Conservation (phyloP, 208 protist species). For the Wallacemonas sp. region DNA sequence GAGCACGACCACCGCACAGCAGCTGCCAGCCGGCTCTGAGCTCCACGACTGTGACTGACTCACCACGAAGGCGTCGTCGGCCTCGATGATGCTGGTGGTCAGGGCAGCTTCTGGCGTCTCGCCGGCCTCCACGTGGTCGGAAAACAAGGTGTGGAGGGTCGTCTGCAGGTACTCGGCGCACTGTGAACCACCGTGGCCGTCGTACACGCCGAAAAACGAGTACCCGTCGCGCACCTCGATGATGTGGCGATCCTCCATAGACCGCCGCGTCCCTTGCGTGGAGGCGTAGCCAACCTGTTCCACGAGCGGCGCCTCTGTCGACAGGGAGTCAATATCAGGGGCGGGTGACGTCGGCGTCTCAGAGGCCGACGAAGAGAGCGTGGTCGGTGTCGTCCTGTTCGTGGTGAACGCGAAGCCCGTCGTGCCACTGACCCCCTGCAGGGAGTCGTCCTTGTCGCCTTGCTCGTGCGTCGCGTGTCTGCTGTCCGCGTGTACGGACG, state of each 20-base stretch:
- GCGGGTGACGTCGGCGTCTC: slow-evolving; percentile 5
- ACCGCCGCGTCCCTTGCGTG: slow-evolving; percentile 68
- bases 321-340: neutral
- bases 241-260: slow-evolving; percentile 84
- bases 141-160: slow-evolving; percentile 61
- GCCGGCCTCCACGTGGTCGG: slow-evolving; percentile 40
- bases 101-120: slow-evolving; percentile 47
- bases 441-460: slow-evolving; percentile 10
- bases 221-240: slow-evolving; percentile 44
- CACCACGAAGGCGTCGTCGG: slow-evolving; percentile 58
- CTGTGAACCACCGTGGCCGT: slow-evolving; percentile 79
- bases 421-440: neutral
- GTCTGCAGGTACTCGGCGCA: slow-evolving; percentile 71
- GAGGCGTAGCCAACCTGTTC: neutral
- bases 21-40: slow-evolving; percentile 44
- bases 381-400: neutral
- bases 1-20: slow-evolving; percentile 68
- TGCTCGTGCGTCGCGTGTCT: slow-evolving; percentile 8
- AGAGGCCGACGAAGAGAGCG: slow-evolving; percentile 7
- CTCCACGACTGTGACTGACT: slow-evolving; percentile 41
- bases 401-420: neutral
- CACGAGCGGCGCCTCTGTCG: neutral
- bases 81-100: slow-evolving; percentile 69
- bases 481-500: neutral
- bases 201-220: slow-evolving; percentile 82